Evolutionary conservation across 345 rosid species (phyloP).

Genomic region (Ceriops zippeliana): DNA sequence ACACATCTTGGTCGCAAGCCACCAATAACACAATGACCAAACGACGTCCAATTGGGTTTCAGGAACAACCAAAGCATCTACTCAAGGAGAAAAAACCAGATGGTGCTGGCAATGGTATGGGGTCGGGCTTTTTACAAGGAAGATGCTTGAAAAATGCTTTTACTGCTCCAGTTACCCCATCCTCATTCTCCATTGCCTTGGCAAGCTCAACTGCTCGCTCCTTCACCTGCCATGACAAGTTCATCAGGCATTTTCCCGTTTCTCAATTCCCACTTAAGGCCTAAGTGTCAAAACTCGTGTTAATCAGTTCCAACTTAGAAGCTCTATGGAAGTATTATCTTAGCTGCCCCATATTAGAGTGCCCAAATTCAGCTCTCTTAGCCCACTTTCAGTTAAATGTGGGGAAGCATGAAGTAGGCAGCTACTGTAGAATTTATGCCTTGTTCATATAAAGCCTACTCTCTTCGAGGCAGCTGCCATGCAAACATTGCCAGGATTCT

Average conservation of each 20-base stretch:
- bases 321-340: too few species aligned
- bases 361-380: too few species aligned
- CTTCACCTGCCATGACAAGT: slow-evolving; percentile 58
- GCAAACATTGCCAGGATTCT: neutral
- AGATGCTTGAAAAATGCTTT: slow-evolving; percentile 90
- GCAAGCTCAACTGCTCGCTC: slow-evolving; percentile 73
- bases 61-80: slow-evolving; percentile 83
- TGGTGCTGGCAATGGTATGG: slow-evolving; percentile 31
- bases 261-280: neutral
- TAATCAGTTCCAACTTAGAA: too few species aligned
- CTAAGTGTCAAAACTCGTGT: too few species aligned
- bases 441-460: neutral
- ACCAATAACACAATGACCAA: neutral
- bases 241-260: neutral
- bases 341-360: too few species aligned
- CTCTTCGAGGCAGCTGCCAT: neutral
- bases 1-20: neutral
- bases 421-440: neutral
- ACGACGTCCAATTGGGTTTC: slow-evolving; percentile 8
- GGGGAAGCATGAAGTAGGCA: neutral
- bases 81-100: slow-evolving; percentile 45
- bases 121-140: slow-evolving; percentile 34
- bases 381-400: too few species aligned
- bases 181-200: slow-evolving; percentile 89
- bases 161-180: slow-evolving; percentile 95